Conservation (phyloP, 305 asterid species). For the Fraxinus nigra region DNA sequence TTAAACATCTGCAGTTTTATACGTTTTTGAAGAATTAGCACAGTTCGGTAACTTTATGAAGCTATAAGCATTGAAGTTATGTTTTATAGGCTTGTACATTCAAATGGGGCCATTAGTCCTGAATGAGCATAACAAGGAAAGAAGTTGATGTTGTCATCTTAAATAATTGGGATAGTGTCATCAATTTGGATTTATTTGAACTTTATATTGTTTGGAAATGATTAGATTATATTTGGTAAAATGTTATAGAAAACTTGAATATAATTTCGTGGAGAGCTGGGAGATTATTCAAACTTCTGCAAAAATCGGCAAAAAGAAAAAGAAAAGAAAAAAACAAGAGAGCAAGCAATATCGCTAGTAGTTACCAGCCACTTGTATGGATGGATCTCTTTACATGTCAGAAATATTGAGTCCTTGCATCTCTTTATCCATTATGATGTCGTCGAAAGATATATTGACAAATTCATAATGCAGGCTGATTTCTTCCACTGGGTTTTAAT, state of each 20-base stretch:
- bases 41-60: not conserved
- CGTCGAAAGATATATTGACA: slow-evolving; percentile 14
- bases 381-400: not conserved
- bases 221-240: not conserved
- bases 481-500: slow-evolving; percentile 28
- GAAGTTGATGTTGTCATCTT: not conserved
- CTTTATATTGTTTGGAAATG: not conserved
- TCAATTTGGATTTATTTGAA: slow-evolving; percentile 6
- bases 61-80: not conserved
- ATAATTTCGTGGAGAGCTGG: not conserved
- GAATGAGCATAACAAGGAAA: not conserved
- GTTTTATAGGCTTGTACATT: not conserved
- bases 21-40: not conserved
- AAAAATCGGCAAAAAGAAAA: not conserved
- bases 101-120: not conserved
- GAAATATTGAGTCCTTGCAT: not conserved
- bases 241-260: not conserved
- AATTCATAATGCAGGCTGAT: slow-evolving; percentile 39
- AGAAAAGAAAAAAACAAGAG: not conserved
- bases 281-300: not conserved
- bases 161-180: not conserved
- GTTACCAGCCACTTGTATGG: not conserved
- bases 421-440: not conserved
- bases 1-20: not conserved
- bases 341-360: not conserved